Evolutionary conservation across 768 basidiomycete genomes (phyloP), one percentile per base, ranked within the genome.

Genomic region (Russula emetica): DNA sequence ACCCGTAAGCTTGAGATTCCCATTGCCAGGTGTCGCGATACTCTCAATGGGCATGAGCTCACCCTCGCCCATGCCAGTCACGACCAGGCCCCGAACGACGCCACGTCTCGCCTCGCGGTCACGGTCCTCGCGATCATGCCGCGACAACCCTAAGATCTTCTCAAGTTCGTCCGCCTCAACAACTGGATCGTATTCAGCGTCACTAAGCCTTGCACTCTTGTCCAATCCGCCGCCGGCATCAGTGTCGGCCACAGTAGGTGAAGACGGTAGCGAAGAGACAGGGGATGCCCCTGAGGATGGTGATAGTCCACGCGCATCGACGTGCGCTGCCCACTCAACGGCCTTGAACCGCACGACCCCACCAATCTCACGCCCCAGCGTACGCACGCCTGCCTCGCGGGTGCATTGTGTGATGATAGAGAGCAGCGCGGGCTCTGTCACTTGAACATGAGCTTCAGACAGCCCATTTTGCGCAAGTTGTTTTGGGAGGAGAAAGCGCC

Each of bases 331-430:
- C 86, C 88, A 94, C 69, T 97, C 88, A 7, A 98, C 95, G 0
- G 93, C 94, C 71, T 97, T 97, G 68, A 81, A 88, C 36, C 94
- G 77, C n/a, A 89, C 89, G 22, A 98, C 86, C 26, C 86, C 82
- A 3, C 92, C 93, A 49, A 98, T 85, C 2, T 90, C 84, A 14
- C 94, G 83, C 70, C 96, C 94, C 16, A 96, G 81, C 51, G 85
- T 86, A 38, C 94, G 84, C n/a, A 98, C 94, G 38, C 95, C 95
- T 0, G 94, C 92, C 74, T 98, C 94, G 8, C 91, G 80, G 2
- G 94, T 95, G 70, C 93, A 95, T 24, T 85, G 80, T 1, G 86
- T 89, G 24, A 88, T 85, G 55, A 96, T 81, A 56, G 84, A 81
- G 60, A 87, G 74, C 34, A 96, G 73, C 0, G 87, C 86, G 11